Percentiles rank a stretch among this genome's conserved stretches.
phyloP scores from a whole-genome alignment of 78 protist genomes.

The Mantamonas sphyraenae region DNA sequence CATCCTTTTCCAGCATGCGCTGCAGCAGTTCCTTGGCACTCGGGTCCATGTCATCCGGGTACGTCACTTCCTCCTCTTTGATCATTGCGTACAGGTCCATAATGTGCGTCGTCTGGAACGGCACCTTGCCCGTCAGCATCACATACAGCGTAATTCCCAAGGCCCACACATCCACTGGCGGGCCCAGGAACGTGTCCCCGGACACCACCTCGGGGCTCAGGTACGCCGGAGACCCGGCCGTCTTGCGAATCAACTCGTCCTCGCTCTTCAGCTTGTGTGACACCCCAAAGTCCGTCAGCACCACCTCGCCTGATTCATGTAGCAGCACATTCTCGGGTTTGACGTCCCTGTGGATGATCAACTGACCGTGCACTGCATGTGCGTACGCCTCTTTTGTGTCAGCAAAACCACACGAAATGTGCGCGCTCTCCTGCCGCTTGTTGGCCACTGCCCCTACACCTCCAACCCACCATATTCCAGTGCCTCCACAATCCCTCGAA shows the following conservation, averaged over 20 bases:
- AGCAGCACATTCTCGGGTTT: conserved; percentile 53
- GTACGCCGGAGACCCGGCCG: conserved; percentile 63
- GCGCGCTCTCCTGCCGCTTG: too few relatives aligned
- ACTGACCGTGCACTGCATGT: too few relatives aligned
- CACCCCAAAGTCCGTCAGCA: conserved; percentile 35
- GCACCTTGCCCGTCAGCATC: conserved; percentile 17
- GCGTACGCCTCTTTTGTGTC: too few relatives aligned
- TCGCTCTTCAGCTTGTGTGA: conserved; percentile 17
- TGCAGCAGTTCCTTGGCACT: neutral
- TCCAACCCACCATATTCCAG: neutral
- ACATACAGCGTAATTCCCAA: conserved; percentile 36
- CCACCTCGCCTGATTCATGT: neutral
- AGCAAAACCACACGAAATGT: too few relatives aligned
- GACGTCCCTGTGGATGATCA: conserved; percentile 61
- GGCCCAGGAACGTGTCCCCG: conserved; percentile 3
- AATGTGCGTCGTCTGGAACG: neutral
- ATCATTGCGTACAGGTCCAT: conserved; percentile 4
- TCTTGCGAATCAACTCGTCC: conserved; percentile 6
- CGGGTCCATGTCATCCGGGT: neutral
- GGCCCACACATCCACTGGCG: conserved; percentile 42
- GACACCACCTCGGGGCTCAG: conserved; percentile 44
- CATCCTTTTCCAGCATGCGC: conserved; percentile 18
- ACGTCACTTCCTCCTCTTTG: neutral
- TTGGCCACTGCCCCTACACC: too few relatives aligned
- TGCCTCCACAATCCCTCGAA: neutral